Evolutionary conservation across 768 basidiomycete species (phyloP).

Genomic region (Leccinum variicolor): DNA sequence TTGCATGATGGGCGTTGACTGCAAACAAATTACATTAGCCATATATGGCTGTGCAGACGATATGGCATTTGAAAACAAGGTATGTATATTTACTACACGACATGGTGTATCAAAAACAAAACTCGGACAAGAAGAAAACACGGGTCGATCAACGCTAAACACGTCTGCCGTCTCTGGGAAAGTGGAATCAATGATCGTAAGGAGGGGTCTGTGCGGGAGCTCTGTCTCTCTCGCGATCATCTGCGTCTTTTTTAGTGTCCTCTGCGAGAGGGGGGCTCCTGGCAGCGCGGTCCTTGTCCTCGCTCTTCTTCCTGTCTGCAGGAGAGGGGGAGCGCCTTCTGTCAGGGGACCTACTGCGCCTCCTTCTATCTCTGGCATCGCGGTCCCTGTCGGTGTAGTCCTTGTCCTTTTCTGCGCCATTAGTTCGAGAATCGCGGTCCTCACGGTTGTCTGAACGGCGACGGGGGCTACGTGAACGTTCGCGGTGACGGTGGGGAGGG

Average conservation of each 20-base stretch:
- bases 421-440: constrained; percentile 37
- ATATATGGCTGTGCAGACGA: not conserved
- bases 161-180: not conserved
- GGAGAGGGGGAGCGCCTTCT: constrained; percentile 45
- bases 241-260: constrained; percentile 39
- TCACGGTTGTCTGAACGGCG: constrained; percentile 38
- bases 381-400: constrained; percentile 31
- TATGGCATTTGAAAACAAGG: constrained; percentile 17
- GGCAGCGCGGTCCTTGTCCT: constrained; percentile 47
- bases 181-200: constrained; percentile 40
- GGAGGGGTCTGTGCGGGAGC: constrained; percentile 51
- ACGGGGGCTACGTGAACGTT: constrained; percentile 55
- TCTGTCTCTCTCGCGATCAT: constrained; percentile 52
- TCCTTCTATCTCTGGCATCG: constrained; percentile 42
- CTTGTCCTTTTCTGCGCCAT: constrained; percentile 35
- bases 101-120: constrained; percentile 2
- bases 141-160: not conserved
- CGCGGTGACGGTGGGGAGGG: constrained; percentile 40
- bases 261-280: constrained; percentile 46
- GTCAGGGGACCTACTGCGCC: constrained; percentile 49
- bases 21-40: not conserved
- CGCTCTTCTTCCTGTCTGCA: constrained; percentile 35
- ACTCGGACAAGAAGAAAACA: constrained; percentile 1
- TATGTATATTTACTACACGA: constrained; percentile 24
- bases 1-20: constrained; percentile 18